Percentiles rank a stretch among this genome's conserved stretches.
phyloP scores from a whole-genome alignment of 164 flowering plant species.

The Echeveria elegans region DNA sequence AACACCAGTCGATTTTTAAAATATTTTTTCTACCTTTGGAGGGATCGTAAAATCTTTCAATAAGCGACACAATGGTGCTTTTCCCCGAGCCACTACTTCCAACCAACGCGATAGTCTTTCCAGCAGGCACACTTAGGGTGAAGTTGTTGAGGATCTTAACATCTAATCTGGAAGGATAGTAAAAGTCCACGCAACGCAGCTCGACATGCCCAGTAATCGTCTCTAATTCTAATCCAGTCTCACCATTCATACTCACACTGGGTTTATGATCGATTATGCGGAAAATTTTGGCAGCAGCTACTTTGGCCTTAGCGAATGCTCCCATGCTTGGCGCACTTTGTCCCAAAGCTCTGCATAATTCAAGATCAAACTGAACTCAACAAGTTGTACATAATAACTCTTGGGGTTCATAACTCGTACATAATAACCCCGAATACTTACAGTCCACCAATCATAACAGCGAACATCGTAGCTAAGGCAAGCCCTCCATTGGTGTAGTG shows the following conservation, averaged over 20 bases:
- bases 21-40: conserved; percentile 73
- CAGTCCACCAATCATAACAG: conserved; percentile 96
- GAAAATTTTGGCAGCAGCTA: conserved; percentile 82
- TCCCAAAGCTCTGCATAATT: conserved; percentile 55
- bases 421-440: conserved; percentile 27
- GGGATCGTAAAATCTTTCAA: conserved; percentile 87
- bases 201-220: conserved; percentile 73
- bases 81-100: conserved; percentile 96
- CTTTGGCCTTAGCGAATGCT: conserved; percentile 87
- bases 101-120: conserved; percentile 81
- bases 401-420: background rate
- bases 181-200: conserved; percentile 56
- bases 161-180: conserved; percentile 76
- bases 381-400: background rate
- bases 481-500: conserved; percentile 88
- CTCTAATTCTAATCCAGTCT: conserved; percentile 61
- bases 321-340: conserved; percentile 88
- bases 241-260: conserved; percentile 43
- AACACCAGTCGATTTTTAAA: background rate
- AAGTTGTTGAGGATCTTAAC: conserved; percentile 49
- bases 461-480: conserved; percentile 92
- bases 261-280: conserved; percentile 78
- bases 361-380: conserved; percentile 8
- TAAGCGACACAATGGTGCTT: conserved; percentile 85
- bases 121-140: conserved; percentile 58